These are phyloP conservation scores for Dictyostelium capitatum DNA, from an alignment of 78 protist species.

Conservation along the genomic window DNA sequence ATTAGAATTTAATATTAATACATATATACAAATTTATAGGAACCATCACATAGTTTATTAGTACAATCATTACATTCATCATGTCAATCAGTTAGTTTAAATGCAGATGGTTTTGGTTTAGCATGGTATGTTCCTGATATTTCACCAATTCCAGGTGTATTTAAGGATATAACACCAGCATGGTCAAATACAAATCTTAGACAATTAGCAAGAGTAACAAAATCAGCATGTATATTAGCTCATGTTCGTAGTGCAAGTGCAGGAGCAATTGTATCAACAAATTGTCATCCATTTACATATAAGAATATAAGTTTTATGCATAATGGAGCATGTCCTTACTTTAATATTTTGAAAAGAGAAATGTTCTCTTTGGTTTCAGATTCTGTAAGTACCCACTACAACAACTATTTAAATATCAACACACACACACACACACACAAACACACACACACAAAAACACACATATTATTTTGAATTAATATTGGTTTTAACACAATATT, in stretches of 20 bases:
- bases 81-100: conserved; percentile 47
- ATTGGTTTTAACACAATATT: background rate
- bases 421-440: too few species aligned
- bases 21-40: background rate
- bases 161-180: conserved; percentile 81
- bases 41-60: conserved; percentile 71
- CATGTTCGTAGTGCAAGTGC: conserved; percentile 69
- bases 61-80: conserved; percentile 61
- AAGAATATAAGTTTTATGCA: conserved; percentile 69
- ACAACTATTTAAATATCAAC: too few species aligned
- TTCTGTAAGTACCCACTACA: conserved; percentile 13
- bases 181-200: conserved; percentile 65
- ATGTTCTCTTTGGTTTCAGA: conserved; percentile 14
- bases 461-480: background rate
- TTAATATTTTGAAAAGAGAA: conserved; percentile 25
- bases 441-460: too few species aligned
- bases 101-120: conserved; percentile 79
- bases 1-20: background rate
- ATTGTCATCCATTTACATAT: conserved; percentile 77
- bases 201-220: conserved; percentile 49
- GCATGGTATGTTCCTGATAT: conserved; percentile 72
- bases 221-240: conserved; percentile 50
- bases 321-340: conserved; percentile 52
- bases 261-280: conserved; percentile 63
- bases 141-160: conserved; percentile 74